Evolutionary conservation across 108 stramenopile genomes (phyloP), one percentile per base, ranked within the genome.

Genomic region (Schizochytrium sp.): DNA sequence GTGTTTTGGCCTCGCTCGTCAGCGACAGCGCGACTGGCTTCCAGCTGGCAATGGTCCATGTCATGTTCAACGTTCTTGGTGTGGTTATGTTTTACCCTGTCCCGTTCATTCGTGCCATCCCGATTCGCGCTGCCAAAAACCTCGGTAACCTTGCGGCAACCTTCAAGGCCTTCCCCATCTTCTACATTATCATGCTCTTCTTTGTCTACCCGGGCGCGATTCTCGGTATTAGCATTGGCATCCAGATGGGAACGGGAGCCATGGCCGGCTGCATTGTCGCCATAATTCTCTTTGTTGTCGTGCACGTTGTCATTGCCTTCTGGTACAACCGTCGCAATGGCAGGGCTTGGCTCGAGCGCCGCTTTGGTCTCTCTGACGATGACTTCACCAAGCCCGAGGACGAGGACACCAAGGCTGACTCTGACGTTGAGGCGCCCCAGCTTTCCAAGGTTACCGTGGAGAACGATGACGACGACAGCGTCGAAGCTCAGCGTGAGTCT

Each of bases 31-130:
- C 92, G 29, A 88, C 92, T 5, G 92, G 94, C 28, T 60, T 96
- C 44, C 95, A 96, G 92, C 93, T 95, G 51, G 96, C 95, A 21
- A 88, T 96, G 6, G 92, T 91, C 60, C 96, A 96, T 83, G 92
- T 96, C 87, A 94, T 96, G 90, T 96, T 96, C 94, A 96, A 96
- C 93, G 90, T 95, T 55, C 89, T 92, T 23, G 96, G 96, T 63
- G 95, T 96, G 69, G 41, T 94, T 60, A 94, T 96, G 25, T 96
- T 94, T 92, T 96, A 96, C 88, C 95, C 96, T n/a, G 47, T 96
- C 72, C 95, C 96, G 23, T 91, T 93, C 87, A 95, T 96, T 94
- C 94, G 96, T 45, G 53, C 71, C 6, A 72, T 96, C 60, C 95
- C 96, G 2, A 87, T 96, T 44, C 72, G 87, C 44, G 92, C 91